phyloP scores from a whole-genome alignment of 139 green algal species.

The Micractinium sp. region DNA sequence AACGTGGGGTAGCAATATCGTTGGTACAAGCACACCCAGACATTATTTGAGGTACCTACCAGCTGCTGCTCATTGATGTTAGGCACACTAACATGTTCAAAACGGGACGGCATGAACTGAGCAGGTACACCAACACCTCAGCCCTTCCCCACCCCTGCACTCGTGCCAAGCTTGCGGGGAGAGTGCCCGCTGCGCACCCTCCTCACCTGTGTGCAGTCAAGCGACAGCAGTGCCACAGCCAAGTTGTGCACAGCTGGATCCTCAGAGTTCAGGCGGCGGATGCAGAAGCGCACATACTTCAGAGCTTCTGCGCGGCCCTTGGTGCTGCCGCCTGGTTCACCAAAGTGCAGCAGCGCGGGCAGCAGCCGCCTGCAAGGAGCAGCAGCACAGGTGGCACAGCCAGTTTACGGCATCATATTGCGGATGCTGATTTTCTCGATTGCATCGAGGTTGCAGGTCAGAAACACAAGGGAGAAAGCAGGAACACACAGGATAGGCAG shows the following conservation, averaged over 20 bases:
- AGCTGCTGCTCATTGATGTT: neutral
- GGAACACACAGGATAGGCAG: too few relatives aligned
- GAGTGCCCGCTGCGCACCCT: neutral
- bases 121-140: neutral
- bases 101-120: neutral
- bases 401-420: too few relatives aligned
- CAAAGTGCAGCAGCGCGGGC: slow-evolving; percentile 83
- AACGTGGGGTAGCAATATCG: neutral
- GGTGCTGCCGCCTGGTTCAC: slow-evolving; percentile 47
- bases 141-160: too few relatives aligned
- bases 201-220: slow-evolving; percentile 40
- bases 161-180: too few relatives aligned
- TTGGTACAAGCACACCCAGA: neutral
- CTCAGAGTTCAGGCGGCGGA: slow-evolving; percentile 56
- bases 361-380: slow-evolving; percentile 69
- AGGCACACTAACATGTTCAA: neutral
- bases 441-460: too few relatives aligned
- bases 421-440: too few relatives aligned
- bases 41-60: too few relatives aligned
- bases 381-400: too few relatives aligned
- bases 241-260: slow-evolving; percentile 75
- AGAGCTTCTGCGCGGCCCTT: slow-evolving; percentile 59
- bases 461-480: neutral
- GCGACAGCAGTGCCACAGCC: slow-evolving; percentile 77
- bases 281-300: slow-evolving; percentile 81